Base-by-base conservation (phyloP, 768 basidiomycete species). In the Mycena pura region DNA sequence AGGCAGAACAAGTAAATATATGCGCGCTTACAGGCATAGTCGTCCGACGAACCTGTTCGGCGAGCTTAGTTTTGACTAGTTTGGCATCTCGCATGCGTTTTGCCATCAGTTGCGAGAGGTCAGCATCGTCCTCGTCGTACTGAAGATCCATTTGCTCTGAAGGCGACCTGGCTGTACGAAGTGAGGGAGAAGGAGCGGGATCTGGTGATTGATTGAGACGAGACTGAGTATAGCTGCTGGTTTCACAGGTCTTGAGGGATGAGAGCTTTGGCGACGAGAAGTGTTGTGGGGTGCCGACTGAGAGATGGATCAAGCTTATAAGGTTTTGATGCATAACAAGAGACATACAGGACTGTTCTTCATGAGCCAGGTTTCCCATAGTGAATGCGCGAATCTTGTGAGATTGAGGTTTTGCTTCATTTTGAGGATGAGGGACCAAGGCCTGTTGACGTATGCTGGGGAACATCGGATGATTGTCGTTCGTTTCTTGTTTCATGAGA, bases 71-170 rank as follows among this genome's bases (percentile, higher is more conserved):
- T 52, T 71, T 71, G 24, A 67, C 46, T 14, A 66, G 17, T 27
- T 65, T 65, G n/a, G 63, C 60, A 40, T 71, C 70, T 13, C 61
- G 68, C 59, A 71, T 54, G 27, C 62, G 67, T 21, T 67, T 62
- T 36, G 55, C 57, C 64, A 70, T 64, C 25, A 68, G 41, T 43
- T 68, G 63, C 17, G 67, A 66, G 40, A 70, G 60, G 56, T 68
- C 69, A 15, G 63, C 59, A 39, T 66, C 67, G 29, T 68, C 67
- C 24, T 46, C 47, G 43, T 70, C 64, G 52, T 53, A 54, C 19
- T 57, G 60, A 36, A 52, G 46, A 43, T 65, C 64, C 7, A 57
- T 2, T 15, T 51, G 48, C 15, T 58, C n/a, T 22, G 60, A 65
- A 2, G 64, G 64, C 9, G 64, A 65, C 25, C 64, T 29, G 7